Evolutionary conservation across 1,284 basidiomycete genomes (phyloP), one percentile per base, ranked within the genome.

Genomic region (Cutaneotrichosporon dermatis): DNA sequence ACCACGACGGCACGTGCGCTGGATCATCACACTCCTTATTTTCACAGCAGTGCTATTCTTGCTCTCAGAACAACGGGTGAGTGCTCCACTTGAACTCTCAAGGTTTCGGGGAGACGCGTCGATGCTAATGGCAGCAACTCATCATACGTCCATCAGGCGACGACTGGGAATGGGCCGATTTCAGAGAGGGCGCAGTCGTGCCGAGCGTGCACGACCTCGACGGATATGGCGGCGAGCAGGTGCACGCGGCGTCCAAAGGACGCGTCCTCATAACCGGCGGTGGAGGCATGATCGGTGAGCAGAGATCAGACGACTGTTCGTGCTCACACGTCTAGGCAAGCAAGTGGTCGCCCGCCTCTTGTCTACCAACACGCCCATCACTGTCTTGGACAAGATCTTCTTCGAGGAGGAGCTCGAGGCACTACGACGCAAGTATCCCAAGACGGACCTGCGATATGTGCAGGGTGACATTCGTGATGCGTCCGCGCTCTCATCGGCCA

Each of bases 401-500:
- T 59, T 61, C 51, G 49, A 59, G 8, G 60, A 70, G 40, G 68
- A 71, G 48, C 42, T 68, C 13, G 51, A 59, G 3, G 62, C 62
- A 1, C 59, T 66, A 33, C 44, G 56, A 39, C 43, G 6, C 8
- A 60, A 62, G 4, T 35, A 60, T 25, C 61, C 65, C 10, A 11
- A 51, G 3, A 58, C 59, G 4, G 54, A 60, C n/a, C 61, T 72
- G 12, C 36, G 50, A 1, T 58, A 66, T 11, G 52, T 65, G 33
- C 33, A 52, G 6, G 68, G 66, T 35, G 69, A 71, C 58, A 67
- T 73, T n/a, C 54, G 69, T n/a, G 61, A 70, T 48, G 25, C 64
- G 5, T 36, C 16, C 6, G 46, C 51, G 12, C 58, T 71, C 9
- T 9, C 42, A 0, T 4, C 51, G 2, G 61, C 65, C 10, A 54